Percentiles rank a stretch among this genome's conserved stretches.
phyloP scores from a whole-genome alignment of 306 rosid genomes.

The Vicia sativa region DNA sequence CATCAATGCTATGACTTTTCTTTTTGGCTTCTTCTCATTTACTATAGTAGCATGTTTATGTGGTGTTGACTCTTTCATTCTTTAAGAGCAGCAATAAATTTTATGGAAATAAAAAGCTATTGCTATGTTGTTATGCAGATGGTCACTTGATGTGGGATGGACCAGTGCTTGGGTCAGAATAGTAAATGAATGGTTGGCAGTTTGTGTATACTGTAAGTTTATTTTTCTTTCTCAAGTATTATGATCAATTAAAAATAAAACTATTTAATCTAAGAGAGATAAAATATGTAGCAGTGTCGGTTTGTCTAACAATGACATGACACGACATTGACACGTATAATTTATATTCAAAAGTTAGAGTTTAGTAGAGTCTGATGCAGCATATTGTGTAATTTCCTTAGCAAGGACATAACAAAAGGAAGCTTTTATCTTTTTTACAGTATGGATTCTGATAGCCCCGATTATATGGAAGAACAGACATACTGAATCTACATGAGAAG shows the following conservation, averaged over 20 bases:
- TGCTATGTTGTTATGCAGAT: constrained; percentile 51
- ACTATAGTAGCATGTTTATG: constrained; percentile 7
- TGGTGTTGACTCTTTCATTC: constrained; percentile 19
- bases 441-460: constrained; percentile 91
- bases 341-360: too few relatives aligned
- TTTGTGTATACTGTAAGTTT: constrained; percentile 84
- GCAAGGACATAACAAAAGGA: background rate
- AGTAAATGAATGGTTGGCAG: constrained; percentile 95
- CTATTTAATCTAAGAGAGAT: background rate
- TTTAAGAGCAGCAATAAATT: background rate
- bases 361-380: background rate
- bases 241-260: background rate
- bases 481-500: constrained; percentile 46
- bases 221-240: background rate
- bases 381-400: background rate
- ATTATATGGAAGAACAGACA: constrained; percentile 68
- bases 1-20: background rate
- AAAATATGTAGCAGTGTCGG: background rate
- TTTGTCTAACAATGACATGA: background rate
- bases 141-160: constrained; percentile 99
- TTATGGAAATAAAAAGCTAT: constrained; percentile 17
- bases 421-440: constrained; percentile 48
- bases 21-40: background rate
- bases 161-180: constrained; percentile 96
- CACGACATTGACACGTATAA: too few relatives aligned